Percentiles rank a stretch among this genome's conserved stretches.
These are phyloP conservation scores for Dillenia suffruticosa DNA, from an alignment of 164 flowering plant species.

Conservation along the genomic window DNA sequence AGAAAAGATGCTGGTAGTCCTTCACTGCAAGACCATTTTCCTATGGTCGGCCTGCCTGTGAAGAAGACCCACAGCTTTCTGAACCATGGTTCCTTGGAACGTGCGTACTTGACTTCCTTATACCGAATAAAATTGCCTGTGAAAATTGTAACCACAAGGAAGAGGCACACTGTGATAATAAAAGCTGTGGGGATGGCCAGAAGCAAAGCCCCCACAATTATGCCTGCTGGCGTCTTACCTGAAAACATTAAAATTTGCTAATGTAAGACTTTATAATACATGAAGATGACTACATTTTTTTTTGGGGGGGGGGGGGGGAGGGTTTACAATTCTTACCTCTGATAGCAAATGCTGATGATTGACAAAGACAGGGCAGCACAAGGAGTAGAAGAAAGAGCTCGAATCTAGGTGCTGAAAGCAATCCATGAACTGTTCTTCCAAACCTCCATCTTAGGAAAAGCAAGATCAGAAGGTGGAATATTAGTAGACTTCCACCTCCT, in stretches of 20 bases:
- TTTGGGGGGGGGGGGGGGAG: background rate
- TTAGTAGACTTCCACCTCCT: slow-evolving; percentile 36
- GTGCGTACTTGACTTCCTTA: slow-evolving; percentile 32
- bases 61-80: slow-evolving; percentile 26
- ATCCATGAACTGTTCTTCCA: slow-evolving; percentile 30
- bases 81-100: slow-evolving; percentile 22
- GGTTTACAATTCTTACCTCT: slow-evolving; percentile 32
- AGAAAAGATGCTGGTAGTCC: slow-evolving; percentile 42
- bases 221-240: slow-evolving; percentile 53
- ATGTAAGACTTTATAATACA: background rate
- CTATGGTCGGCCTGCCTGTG: slow-evolving; percentile 29
- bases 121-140: slow-evolving; percentile 36
- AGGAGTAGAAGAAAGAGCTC: slow-evolving; percentile 54
- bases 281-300: background rate
- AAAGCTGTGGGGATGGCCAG: slow-evolving; percentile 49
- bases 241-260: background rate
- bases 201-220: slow-evolving; percentile 39
- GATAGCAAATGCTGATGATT: slow-evolving; percentile 52
- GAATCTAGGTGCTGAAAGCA: slow-evolving; percentile 47
- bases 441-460: slow-evolving; percentile 49
- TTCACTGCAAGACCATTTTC: slow-evolving; percentile 51
- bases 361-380: slow-evolving; percentile 50
- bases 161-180: slow-evolving; percentile 38
- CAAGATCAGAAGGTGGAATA: slow-evolving; percentile 26
- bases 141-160: slow-evolving; percentile 38